phyloP scores from a whole-genome alignment of 176 grass and related monocot genomes.

The Carex littledalei region DNA sequence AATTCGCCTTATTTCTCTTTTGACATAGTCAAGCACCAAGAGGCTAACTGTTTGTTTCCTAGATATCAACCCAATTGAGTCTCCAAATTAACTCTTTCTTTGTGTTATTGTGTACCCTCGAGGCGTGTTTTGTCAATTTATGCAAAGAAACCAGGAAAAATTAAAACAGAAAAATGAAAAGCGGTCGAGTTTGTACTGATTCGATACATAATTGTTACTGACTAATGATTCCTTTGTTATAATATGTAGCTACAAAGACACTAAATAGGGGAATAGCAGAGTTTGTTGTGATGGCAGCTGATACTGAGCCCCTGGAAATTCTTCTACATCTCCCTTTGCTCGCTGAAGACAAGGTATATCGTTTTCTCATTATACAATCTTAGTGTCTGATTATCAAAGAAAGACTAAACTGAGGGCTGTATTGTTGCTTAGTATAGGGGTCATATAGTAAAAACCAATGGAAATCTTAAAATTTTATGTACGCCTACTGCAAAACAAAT shows the following conservation, averaged over 20 bases:
- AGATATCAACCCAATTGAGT: neutral
- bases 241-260: constrained; percentile 56
- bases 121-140: neutral
- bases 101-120: neutral
- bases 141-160: neutral
- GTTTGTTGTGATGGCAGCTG: constrained; percentile 87
- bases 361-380: neutral
- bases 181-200: neutral
- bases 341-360: constrained; percentile 65
- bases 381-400: neutral
- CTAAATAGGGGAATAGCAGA: constrained; percentile 79
- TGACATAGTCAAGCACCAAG: neutral
- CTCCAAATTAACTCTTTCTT: neutral
- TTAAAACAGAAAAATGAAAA: neutral
- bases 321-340: constrained; percentile 77
- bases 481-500: neutral
- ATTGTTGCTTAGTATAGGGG: neutral
- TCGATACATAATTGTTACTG: neutral
- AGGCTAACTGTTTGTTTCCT: neutral
- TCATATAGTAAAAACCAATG: neutral
- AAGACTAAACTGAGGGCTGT: neutral
- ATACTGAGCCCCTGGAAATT: constrained; percentile 80
- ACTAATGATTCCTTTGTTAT: neutral
- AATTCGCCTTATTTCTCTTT: neutral
- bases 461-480: neutral